Conservation (phyloP, 257 asterid species). For the Cordia subcordata region DNA sequence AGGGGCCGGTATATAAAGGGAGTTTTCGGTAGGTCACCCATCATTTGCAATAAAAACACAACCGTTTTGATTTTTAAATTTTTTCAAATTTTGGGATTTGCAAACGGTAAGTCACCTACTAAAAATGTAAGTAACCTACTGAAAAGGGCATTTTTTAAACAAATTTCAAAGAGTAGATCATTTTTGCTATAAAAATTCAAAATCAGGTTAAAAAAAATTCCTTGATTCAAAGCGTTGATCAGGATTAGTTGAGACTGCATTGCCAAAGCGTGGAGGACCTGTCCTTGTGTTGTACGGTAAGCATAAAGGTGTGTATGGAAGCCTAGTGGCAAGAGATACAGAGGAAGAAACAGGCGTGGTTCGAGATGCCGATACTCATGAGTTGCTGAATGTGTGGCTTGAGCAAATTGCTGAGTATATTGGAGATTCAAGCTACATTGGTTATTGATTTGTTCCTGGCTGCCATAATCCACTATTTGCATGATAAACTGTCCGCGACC, state of each 20-base stretch:
- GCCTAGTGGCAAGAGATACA: conserved; percentile 58
- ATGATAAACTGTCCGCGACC: not conserved
- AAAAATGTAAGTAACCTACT: too few species aligned
- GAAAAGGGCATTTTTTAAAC: too few species aligned
- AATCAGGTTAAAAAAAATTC: too few species aligned
- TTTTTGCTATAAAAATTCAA: too few species aligned
- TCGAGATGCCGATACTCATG: conserved; percentile 69
- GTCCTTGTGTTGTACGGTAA: conserved; percentile 66
- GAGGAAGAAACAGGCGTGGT: conserved; percentile 66
- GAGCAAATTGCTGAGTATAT: conserved; percentile 88
- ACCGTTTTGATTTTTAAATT: too few species aligned
- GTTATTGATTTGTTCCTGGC: conserved; percentile 32
- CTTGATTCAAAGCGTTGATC: conserved; percentile 74
- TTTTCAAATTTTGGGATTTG: too few species aligned
- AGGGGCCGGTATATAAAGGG: too few species aligned
- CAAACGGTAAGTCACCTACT: too few species aligned
- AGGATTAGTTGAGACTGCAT: conserved; percentile 69
- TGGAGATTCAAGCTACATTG: conserved; percentile 83
- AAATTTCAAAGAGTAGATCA: too few species aligned
- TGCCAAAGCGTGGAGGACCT: conserved; percentile 78
- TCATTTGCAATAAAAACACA: too few species aligned
- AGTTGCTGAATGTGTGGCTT: conserved; percentile 59
- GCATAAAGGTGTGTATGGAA: conserved; percentile 82
- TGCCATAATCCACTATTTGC: not conserved
- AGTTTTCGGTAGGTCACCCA: too few species aligned